Evolutionary conservation across 106 monocot species (phyloP).

Genomic region (Allium sativum): DNA sequence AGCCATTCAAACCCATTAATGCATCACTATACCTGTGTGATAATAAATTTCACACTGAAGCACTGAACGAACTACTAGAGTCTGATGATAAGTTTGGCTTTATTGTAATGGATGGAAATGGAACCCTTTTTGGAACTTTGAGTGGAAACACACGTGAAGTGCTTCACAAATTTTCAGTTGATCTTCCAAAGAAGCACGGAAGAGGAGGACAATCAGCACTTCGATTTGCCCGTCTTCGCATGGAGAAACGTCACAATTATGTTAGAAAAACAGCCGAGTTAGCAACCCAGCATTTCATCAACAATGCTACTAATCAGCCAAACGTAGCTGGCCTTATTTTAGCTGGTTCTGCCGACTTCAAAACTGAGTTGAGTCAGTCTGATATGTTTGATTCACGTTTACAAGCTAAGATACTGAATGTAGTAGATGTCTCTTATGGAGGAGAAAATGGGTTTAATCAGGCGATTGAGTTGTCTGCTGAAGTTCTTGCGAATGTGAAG

Average conservation of each 20-base stretch:
- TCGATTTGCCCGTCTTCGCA: conserved; percentile 54
- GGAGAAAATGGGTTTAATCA: conserved; percentile 37
- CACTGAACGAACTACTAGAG: conserved; percentile 22
- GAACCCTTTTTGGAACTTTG: conserved; percentile 51
- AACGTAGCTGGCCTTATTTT: conserved; percentile 24
- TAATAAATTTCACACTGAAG: conserved; percentile 22
- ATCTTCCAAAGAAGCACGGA: conserved; percentile 62
- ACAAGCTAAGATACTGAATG: conserved; percentile 48
- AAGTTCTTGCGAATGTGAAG: conserved; percentile 53
- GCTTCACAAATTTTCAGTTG: conserved; percentile 44
- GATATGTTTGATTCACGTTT: conserved; percentile 60
- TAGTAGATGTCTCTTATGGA: conserved; percentile 53
- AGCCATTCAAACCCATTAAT: conserved; percentile 19
- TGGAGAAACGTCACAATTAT: conserved; percentile 66
- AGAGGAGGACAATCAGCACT: conserved; percentile 57
- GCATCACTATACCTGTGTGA: conserved; percentile 19
- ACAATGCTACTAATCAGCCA: conserved; percentile 23
- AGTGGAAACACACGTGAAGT: conserved; percentile 41
- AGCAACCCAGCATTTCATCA: conserved; percentile 22
- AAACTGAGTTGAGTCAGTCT: conserved; percentile 53
- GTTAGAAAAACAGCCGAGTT: conserved; percentile 48
- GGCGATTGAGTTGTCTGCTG: conserved; percentile 49
- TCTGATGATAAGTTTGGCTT: conserved; percentile 27
- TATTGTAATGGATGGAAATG: conserved; percentile 55
- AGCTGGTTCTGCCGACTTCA: conserved; percentile 30